These are phyloP conservation scores for Tremellales sp. DNA, from an alignment of 1,284 basidiomycete species.

Conservation along the genomic window DNA sequence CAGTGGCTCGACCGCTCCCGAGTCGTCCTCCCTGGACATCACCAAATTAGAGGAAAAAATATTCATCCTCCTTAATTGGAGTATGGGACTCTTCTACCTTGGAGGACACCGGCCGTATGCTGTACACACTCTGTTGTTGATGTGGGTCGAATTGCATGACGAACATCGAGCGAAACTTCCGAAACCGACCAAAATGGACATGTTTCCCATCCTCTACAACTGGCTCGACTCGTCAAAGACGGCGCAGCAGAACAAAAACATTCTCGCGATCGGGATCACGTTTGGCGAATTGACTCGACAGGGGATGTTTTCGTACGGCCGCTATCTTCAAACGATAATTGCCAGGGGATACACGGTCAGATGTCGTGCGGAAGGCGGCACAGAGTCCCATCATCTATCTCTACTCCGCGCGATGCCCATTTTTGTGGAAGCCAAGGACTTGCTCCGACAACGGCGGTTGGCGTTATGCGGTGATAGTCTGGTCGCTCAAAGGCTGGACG, in stretches of 20 bases:
- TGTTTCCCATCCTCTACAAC: conserved; percentile 60
- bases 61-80: conserved; percentile 79
- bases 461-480: conserved; percentile 38
- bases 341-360: conserved; percentile 59
- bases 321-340: conserved; percentile 78
- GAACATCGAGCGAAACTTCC: conserved; percentile 11
- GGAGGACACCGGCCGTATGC: conserved; percentile 80
- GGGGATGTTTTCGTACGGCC: conserved; percentile 75
- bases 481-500: conserved; percentile 21
- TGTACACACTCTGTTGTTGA: conserved; percentile 67
- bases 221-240: conserved; percentile 73
- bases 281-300: conserved; percentile 74
- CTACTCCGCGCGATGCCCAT: conserved; percentile 42
- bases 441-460: conserved; percentile 38
- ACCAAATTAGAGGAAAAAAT: conserved; percentile 56
- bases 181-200: conserved; percentile 27
- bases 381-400: conserved; percentile 35
- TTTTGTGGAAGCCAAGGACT: conserved; percentile 41
- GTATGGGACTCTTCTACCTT: conserved; percentile 75
- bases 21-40: conserved; percentile 50
- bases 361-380: conserved; percentile 4
- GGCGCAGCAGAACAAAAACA: conserved; percentile 59
- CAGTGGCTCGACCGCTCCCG: conserved; percentile 38
- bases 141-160: conserved; percentile 58
- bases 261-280: conserved; percentile 63